Base-by-base conservation (phyloP, 1,284 basidiomycete species). In the Cryptococcus maquisensis region DNA sequence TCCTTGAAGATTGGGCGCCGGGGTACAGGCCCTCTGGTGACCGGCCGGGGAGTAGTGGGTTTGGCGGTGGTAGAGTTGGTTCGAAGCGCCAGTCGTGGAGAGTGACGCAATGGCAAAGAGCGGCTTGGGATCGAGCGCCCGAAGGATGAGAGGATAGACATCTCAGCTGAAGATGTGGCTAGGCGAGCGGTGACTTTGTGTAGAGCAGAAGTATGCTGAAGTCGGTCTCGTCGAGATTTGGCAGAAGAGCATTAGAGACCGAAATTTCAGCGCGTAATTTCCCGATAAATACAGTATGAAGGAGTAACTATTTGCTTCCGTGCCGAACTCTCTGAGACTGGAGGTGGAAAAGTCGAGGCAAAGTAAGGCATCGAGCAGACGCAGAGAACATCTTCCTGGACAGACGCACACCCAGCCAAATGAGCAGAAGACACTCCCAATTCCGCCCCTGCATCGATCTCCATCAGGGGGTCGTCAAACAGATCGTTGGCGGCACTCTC, bases 401-500 rank as follows among this genome's bases (percentile, higher is more conserved):
- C 7, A 23, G 23, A 8, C 35, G 28, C 47, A 26, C 12, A 16
- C 18, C 24, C 24, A 16, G 15, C 15, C n/a, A 51, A 18, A 43
- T 36, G 28, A 18, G 23, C 32, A 16, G 68, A 41, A 45, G 66
- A 44, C 66, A 63, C 39, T 76, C 74, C 9, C 72, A 82, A 47
- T 98, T 98, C 78, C 82, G 88, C 52, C 96, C 96, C 12, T 99
- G 96, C 75, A 98, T 98, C 67, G 96, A 98, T 76, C 82, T 99
- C 24, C 96, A 98, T 77, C 83, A 86, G 59, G 93, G 93, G 10
- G 80, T 90, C 66, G 96, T 99, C 54, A 98, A 98, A 77, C 96
- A 99, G 78, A 98, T 99, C 57, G 92, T 99, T 10, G 96, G 96
- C 26, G 92, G 93, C 2, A 95, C 92, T 1, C 81, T 99, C 32